Conservation (phyloP, 352 stramenopile genomes). For the Pythium rishiriense region DNA sequence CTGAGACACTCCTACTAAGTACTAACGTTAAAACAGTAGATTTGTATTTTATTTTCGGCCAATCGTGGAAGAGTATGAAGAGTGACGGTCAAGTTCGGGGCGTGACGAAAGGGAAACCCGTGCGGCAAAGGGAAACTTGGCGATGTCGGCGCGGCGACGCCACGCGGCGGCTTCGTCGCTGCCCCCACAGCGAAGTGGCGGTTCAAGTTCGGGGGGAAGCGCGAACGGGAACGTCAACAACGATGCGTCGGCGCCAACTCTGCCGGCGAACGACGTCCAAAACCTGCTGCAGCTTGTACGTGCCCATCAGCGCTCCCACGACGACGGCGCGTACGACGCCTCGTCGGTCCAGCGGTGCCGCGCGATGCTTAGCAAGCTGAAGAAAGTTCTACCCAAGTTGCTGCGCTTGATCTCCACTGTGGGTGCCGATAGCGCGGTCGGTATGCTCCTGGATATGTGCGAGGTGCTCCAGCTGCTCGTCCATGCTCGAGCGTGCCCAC, state of each 20-base stretch:
- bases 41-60: conserved; percentile 4
- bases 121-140: conserved; percentile 8
- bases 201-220: background rate
- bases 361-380: conserved; percentile 28
- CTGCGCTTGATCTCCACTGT: conserved; percentile 23
- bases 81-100: conserved; percentile 24
- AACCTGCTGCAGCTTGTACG: conserved; percentile 24
- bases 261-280: conserved; percentile 18
- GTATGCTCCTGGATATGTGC: conserved; percentile 28
- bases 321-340: conserved; percentile 20
- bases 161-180: background rate
- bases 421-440: background rate
- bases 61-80: conserved; percentile 14
- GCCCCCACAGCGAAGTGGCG: background rate
- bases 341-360: conserved; percentile 24
- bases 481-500: conserved; percentile 27
- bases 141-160: conserved; percentile 43
- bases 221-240: background rate
- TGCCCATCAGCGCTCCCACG: conserved; percentile 26
- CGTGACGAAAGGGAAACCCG: conserved; percentile 22
- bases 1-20: conserved; percentile 13
- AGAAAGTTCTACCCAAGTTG: conserved; percentile 29
- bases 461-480: conserved; percentile 29
- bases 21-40: conserved; percentile 14
- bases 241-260: background rate